These are phyloP conservation scores for Myriangium duriaei DNA, from an alignment of 2,329 filamentous ascomycete species.

Conservation along the genomic window DNA sequence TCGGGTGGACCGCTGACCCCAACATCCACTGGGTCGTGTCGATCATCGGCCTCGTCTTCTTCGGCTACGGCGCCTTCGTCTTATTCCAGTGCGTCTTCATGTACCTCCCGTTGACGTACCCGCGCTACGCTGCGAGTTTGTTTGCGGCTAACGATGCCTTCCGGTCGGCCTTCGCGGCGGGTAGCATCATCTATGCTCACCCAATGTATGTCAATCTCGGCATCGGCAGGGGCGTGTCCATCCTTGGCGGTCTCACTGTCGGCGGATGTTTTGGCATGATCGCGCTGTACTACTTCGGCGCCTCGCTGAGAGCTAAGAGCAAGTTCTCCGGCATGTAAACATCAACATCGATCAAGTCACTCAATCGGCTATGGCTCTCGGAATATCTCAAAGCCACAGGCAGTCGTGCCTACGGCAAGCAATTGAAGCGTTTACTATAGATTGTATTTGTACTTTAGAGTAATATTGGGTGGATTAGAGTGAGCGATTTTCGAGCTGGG, in stretches of 20 bases:
- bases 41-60: conserved; percentile 30
- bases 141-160: conserved; percentile 46
- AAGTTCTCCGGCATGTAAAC: conserved; percentile 18
- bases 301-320: conserved; percentile 20
- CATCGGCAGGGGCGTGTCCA: conserved; percentile 11
- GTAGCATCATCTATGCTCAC: conserved; percentile 12
- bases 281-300: conserved; percentile 22
- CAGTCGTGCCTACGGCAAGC: too few species aligned
- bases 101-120: conserved; percentile 29
- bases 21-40: conserved; percentile 28
- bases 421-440: too few species aligned
- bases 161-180: conserved; percentile 8
- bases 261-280: conserved; percentile 25
- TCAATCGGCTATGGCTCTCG: too few species aligned
- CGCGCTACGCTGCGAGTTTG: conserved; percentile 40
- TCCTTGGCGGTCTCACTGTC: conserved; percentile 22
- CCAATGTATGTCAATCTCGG: conserved; percentile 12
- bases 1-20: conserved; percentile 19
- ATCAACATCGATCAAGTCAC: too few species aligned
- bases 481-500: too few species aligned
- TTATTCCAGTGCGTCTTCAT: conserved; percentile 32
- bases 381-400: too few species aligned
- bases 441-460: too few species aligned
- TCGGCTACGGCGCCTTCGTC: conserved; percentile 27
- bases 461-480: too few species aligned